These are phyloP conservation scores for Hyaloperonospora arabidopsidis DNA, from an alignment of 352 stramenopile species.

Conservation along the genomic window DNA sequence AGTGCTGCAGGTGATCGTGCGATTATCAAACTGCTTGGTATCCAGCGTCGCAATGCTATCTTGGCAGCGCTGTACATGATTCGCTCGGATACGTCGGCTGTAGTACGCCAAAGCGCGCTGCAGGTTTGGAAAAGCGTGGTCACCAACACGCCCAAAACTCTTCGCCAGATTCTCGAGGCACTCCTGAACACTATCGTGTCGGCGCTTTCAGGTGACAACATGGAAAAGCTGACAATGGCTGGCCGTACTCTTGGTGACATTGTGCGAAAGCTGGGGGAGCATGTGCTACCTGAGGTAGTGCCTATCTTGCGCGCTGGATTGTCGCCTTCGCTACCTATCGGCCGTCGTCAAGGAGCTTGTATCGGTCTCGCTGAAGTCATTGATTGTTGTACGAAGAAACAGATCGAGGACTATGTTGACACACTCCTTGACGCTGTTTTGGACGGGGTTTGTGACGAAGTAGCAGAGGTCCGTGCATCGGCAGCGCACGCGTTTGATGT, in stretches of 20 bases:
- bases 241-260: constrained; percentile 96
- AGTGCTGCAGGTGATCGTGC: constrained; percentile 76
- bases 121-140: constrained; percentile 99
- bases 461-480: constrained; percentile 83
- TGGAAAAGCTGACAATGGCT: constrained; percentile 87
- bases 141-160: constrained; percentile 92
- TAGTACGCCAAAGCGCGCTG: constrained; percentile 95
- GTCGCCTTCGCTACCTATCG: constrained; percentile 43
- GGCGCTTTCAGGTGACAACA: constrained; percentile 87
- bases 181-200: constrained; percentile 95
- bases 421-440: constrained; percentile 96
- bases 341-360: constrained; percentile 91
- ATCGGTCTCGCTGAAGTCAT: constrained; percentile 98
- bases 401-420: constrained; percentile 94
- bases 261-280: constrained; percentile 98
- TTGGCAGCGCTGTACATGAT: constrained; percentile 98
- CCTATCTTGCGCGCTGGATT: constrained; percentile 95
- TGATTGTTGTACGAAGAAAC: constrained; percentile 92
- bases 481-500: constrained; percentile 95
- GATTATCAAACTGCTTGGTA: constrained; percentile 89
- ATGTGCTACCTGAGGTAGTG: constrained; percentile 97
- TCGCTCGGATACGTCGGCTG: constrained; percentile 92
- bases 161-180: constrained; percentile 96
- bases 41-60: constrained; percentile 91
- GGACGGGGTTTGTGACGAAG: constrained; percentile 94